A percentile compares a stretch with the other conserved stretches of the same genome.
phyloP scores from a whole-genome alignment of 805 yeast genomes.

The Myxozyma udenii region DNA sequence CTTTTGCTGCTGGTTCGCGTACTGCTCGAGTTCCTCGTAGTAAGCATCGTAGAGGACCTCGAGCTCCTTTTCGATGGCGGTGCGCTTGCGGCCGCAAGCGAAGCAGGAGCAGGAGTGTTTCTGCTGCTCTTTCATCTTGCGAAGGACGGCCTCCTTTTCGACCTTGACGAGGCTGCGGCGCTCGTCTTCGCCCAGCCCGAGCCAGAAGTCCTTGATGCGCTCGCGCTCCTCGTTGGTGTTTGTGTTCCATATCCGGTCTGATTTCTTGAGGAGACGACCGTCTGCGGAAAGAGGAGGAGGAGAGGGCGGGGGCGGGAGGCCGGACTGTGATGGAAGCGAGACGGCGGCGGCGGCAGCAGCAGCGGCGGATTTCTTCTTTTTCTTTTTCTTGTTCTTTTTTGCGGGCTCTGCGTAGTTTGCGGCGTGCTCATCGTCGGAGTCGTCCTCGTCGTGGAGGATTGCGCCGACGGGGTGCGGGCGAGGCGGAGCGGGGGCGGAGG shows the following conservation, averaged over 20 bases:
- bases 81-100: constrained; percentile 71
- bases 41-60: constrained; percentile 69
- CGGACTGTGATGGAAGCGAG: not conserved
- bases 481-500: too few species aligned
- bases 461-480: constrained; percentile 1
- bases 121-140: constrained; percentile 59
- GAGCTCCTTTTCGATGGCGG: constrained; percentile 71
- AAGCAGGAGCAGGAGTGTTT: constrained; percentile 63
- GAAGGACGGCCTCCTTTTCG: constrained; percentile 66
- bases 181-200: constrained; percentile 55
- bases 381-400: constrained; percentile 21
- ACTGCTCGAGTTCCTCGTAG: constrained; percentile 49
- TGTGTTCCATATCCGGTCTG: constrained; percentile 47
- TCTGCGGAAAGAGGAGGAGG: not conserved
- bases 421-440: constrained; percentile 14
- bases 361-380: constrained; percentile 18
- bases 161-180: constrained; percentile 61
- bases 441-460: constrained; percentile 2
- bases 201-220: constrained; percentile 62
- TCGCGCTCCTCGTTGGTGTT: constrained; percentile 51
- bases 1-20: constrained; percentile 32
- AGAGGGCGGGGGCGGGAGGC: not conserved
- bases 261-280: constrained; percentile 18
- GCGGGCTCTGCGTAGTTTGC: not conserved
- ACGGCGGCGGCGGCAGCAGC: not conserved